Evolutionary conservation across 805 yeast species (phyloP).

Genomic region (Yarrowia alimentaria): DNA sequence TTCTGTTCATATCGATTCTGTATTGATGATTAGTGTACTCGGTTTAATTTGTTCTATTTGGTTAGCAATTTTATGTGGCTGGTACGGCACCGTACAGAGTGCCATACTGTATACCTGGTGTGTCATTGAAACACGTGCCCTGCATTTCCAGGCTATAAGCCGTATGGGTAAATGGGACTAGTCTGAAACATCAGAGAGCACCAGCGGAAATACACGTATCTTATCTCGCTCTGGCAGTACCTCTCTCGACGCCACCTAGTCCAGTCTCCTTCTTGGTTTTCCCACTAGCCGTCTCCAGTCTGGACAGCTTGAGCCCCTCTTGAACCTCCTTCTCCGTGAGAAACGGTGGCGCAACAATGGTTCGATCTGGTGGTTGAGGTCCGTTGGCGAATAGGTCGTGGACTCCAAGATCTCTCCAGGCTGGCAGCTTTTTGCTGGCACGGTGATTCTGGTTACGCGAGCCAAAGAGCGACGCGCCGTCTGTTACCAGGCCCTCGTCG

Average conservation of each 20-base stretch:
- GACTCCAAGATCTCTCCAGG: constrained; percentile 34
- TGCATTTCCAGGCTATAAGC: too few relatives aligned
- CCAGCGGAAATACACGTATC: too few relatives aligned
- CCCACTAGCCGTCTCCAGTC: not conserved
- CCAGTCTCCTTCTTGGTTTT: constrained; percentile 4
- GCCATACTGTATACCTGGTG: too few relatives aligned
- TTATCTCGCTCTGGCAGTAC: constrained; percentile 2
- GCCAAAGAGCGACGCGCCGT: constrained; percentile 34
- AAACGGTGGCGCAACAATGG: constrained; percentile 21
- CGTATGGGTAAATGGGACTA: too few relatives aligned
- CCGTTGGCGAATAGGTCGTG: constrained; percentile 30
- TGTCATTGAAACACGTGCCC: too few relatives aligned
- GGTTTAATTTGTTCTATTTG: too few relatives aligned
- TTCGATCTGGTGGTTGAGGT: constrained; percentile 5
- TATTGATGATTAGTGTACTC: too few relatives aligned
- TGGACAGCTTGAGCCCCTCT: constrained; percentile 13
- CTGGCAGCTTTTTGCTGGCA: constrained; percentile 28
- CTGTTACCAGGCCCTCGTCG: constrained; percentile 35
- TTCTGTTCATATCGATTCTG: too few relatives aligned
- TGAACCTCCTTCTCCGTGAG: constrained; percentile 11
- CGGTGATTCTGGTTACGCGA: constrained; percentile 21
- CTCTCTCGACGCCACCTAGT: not conserved
- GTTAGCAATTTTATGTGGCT: too few relatives aligned
- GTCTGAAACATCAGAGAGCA: too few relatives aligned
- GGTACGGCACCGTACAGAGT: too few relatives aligned